Evolutionary conservation across 2,329 filamentous ascomycete species (phyloP).

Genomic region (Verticillium alfalfae): DNA sequence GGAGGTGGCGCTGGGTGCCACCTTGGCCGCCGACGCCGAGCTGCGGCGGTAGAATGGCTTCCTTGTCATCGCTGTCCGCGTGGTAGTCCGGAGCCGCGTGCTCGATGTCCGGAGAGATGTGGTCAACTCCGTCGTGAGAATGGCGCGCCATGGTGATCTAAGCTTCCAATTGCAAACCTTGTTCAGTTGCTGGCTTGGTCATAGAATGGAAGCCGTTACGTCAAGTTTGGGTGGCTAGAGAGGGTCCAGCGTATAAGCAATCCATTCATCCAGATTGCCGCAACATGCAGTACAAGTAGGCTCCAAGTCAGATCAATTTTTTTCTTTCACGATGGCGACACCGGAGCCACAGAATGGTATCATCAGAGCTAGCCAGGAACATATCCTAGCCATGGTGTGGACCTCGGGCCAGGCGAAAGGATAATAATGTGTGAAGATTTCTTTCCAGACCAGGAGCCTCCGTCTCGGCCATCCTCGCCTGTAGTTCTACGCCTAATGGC

Average conservation of each 20-base stretch:
- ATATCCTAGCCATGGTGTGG: neutral
- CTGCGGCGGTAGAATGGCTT: constrained; percentile 9
- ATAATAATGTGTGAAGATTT: neutral
- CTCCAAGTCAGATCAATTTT: neutral
- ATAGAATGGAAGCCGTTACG: neutral
- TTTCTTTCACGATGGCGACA: neutral
- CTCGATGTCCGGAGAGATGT: neutral
- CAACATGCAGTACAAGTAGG: neutral
- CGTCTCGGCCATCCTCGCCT: neutral
- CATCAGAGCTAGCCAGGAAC: neutral
- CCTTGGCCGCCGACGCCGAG: constrained; percentile 10
- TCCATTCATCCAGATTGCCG: neutral
- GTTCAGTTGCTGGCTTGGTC: neutral
- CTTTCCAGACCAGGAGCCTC: neutral
- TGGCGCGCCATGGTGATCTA: neutral
- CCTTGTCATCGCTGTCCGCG: constrained; percentile 1
- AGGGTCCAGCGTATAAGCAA: neutral
- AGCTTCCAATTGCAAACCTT: neutral
- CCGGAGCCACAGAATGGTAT: neutral
- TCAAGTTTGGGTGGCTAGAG: neutral
- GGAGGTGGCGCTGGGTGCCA: constrained; percentile 10
- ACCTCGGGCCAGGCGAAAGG: neutral
- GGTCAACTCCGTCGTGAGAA: neutral
- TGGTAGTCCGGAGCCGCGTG: neutral
- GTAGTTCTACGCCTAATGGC: neutral